Evolutionary conservation across 1,139 yeast genomes (phyloP).

Genomic region (Yamadazyma taylorii): DNA sequence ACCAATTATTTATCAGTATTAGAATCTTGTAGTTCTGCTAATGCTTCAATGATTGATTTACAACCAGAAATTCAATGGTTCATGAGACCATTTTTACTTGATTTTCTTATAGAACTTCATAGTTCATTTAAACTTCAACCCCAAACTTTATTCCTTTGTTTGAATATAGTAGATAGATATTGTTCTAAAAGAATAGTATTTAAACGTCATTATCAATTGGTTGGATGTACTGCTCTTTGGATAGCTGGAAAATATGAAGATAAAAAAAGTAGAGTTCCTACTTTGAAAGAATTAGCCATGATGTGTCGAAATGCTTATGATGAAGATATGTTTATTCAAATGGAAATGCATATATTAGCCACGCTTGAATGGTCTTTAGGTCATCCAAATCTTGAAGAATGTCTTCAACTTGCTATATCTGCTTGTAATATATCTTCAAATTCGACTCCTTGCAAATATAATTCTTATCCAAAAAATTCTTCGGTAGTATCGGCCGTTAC

Average conservation of each 20-base stretch:
- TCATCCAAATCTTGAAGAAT: constrained; percentile 62
- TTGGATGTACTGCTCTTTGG: constrained; percentile 94
- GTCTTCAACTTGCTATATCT: constrained; percentile 54
- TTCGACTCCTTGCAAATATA: constrained; percentile 36
- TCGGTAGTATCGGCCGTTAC: constrained; percentile 49
- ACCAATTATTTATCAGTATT: constrained; percentile 28
- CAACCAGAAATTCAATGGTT: constrained; percentile 94
- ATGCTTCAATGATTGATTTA: constrained; percentile 73
- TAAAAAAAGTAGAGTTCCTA: constrained; percentile 80
- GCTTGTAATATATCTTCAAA: constrained; percentile 22
- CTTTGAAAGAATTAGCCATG: constrained; percentile 69
- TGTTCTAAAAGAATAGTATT: constrained; percentile 90
- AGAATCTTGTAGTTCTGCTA: constrained; percentile 40
- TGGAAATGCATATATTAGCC: constrained; percentile 86
- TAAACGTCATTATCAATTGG: constrained; percentile 87
- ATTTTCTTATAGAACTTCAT: constrained; percentile 81
- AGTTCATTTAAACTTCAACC: constrained; percentile 72
- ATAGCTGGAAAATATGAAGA: constrained; percentile 93
- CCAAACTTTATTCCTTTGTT: constrained; percentile 76
- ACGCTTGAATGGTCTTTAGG: constrained; percentile 84
- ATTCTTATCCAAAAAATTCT: constrained; percentile 17
- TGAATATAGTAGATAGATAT: constrained; percentile 85
- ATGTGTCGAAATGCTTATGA: constrained; percentile 88
- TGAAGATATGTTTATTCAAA: constrained; percentile 86
- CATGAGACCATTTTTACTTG: constrained; percentile 87